phyloP scores from a whole-genome alignment of 371 early-diverging fungal genomes.

The Rhizopus delemar region DNA sequence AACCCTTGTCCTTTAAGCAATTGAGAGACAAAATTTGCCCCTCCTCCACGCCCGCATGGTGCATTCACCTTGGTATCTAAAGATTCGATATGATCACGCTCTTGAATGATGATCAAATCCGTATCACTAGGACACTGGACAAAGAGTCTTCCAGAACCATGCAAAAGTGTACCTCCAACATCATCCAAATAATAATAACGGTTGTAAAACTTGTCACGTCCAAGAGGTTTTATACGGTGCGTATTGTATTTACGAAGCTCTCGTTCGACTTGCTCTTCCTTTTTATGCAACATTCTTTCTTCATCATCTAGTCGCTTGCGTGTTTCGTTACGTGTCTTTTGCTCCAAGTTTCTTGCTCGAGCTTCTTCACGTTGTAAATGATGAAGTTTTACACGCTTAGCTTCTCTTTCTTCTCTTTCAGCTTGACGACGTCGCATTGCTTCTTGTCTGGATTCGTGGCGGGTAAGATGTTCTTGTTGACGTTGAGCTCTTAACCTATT shows the following conservation, averaged over 20 bases:
- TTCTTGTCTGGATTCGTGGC: conserved; percentile 57
- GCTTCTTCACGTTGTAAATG: conserved; percentile 54
- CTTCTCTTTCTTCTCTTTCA: conserved; percentile 55
- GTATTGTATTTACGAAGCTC: conserved; percentile 64
- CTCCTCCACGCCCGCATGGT: conserved; percentile 53
- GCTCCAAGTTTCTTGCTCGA: conserved; percentile 47
- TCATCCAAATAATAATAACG: conserved; percentile 87
- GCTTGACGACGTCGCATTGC: conserved; percentile 53
- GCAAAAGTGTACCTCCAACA: conserved; percentile 59
- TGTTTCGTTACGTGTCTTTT: conserved; percentile 43
- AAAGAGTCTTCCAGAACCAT: conserved; percentile 64
- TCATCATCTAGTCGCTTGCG: conserved; percentile 55
- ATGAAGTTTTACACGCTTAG: conserved; percentile 41
- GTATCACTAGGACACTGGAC: conserved; percentile 61
- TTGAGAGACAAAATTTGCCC: conserved; percentile 32
- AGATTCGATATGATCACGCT: conserved; percentile 36
- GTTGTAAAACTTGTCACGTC: conserved; percentile 80
- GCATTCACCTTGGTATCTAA: conserved; percentile 16
- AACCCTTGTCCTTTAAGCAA: conserved; percentile 37
- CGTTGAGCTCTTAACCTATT: conserved; percentile 30
- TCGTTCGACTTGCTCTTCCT: conserved; percentile 66
- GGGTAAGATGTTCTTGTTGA: conserved; percentile 31
- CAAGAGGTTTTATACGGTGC: conserved; percentile 74
- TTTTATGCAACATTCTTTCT: conserved; percentile 47
- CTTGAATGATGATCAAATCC: conserved; percentile 45